Percentiles rank a stretch among this genome's conserved stretches.
These are phyloP conservation scores for Tephrocybe sp. DNA, from an alignment of 768 basidiomycete genomes.

Conservation along the genomic window DNA sequence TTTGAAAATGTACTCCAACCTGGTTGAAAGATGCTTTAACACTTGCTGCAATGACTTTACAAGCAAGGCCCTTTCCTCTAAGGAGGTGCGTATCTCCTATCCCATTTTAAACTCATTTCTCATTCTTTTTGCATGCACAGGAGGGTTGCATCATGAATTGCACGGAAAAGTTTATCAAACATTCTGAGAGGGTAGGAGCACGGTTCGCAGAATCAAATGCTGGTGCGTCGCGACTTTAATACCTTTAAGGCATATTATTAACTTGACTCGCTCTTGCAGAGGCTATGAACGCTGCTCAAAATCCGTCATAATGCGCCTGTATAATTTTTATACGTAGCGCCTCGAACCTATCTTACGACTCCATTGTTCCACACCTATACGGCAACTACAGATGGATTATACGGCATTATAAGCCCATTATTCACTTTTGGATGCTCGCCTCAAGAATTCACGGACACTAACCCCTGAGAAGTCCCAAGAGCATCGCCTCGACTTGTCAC, in stretches of 20 bases:
- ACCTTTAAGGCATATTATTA: background rate
- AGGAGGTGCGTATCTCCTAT: conserved; percentile 63
- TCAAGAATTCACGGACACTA: too few relatives aligned
- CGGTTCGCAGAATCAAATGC: conserved; percentile 91
- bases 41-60: conserved; percentile 97
- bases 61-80: conserved; percentile 86
- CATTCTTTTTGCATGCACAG: conserved; percentile 37
- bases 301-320: conserved; percentile 26
- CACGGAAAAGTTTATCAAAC: conserved; percentile 96
- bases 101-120: conserved; percentile 1
- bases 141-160: conserved; percentile 90
- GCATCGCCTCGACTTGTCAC: too few relatives aligned
- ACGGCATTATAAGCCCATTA: background rate
- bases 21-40: conserved; percentile 95
- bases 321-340: conserved; percentile 4
- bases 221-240: conserved; percentile 49
- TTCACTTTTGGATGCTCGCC: too few relatives aligned
- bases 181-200: conserved; percentile 89
- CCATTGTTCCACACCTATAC: conserved; percentile 5
- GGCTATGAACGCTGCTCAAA: conserved; percentile 34
- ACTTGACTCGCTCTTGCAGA: background rate
- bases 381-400: background rate
- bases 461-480: too few relatives aligned
- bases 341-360: conserved; percentile 4
- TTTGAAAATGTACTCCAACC: conserved; percentile 87